Evolutionary conservation across 176 grass and related monocot genomes (phyloP).

Genomic region (Ensete ventricosum): DNA sequence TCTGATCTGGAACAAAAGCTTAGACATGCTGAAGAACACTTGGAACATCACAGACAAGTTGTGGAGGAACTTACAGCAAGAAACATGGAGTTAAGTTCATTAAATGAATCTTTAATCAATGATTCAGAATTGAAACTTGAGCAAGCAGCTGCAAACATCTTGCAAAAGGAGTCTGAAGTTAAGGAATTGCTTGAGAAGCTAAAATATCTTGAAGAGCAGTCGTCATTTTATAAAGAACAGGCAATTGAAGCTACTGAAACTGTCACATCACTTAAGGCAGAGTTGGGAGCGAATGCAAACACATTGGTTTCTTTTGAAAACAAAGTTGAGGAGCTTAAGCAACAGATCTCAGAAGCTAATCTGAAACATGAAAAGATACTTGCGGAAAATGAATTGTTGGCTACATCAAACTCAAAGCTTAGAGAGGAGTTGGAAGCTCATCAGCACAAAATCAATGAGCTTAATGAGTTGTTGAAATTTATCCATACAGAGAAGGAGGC

Average conservation of each 20-base stretch:
- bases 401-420: conserved; percentile 31
- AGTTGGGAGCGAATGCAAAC: conserved; percentile 58
- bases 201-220: conserved; percentile 55
- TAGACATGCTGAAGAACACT: conserved; percentile 29
- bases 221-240: conserved; percentile 49
- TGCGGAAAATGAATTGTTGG: conserved; percentile 33
- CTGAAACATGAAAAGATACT: conserved; percentile 42
- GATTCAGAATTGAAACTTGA: conserved; percentile 31
- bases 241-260: conserved; percentile 45
- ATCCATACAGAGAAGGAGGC: conserved; percentile 37
- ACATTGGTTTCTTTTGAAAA: conserved; percentile 49
- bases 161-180: conserved; percentile 53
- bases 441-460: conserved; percentile 32
- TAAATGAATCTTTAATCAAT: conserved; percentile 23
- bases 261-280: conserved; percentile 54
- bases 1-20: conserved; percentile 62
- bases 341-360: conserved; percentile 39
- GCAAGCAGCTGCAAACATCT: conserved; percentile 22
- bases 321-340: conserved; percentile 47
- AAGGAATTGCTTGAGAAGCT: conserved; percentile 63
- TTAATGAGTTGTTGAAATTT: conserved; percentile 31
- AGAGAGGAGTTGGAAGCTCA: conserved; percentile 19
- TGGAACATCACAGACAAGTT: conserved; percentile 56
- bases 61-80: conserved; percentile 35
- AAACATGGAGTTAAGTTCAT: conserved; percentile 34